These are phyloP conservation scores for Populus davidiana DNA, from an alignment of 345 rosid species.

Conservation along the genomic window DNA sequence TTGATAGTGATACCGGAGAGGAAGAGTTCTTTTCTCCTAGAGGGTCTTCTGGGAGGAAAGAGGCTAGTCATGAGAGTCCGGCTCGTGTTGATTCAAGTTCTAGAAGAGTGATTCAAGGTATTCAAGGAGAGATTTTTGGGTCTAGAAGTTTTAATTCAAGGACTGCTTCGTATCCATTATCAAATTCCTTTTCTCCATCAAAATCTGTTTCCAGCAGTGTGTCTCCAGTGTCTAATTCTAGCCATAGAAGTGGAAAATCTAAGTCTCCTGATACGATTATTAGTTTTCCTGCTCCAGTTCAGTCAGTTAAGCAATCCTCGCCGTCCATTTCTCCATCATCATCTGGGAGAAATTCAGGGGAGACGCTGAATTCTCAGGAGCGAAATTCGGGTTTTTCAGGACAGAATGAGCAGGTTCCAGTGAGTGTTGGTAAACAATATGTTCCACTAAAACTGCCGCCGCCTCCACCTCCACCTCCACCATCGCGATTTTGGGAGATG, in stretches of 20 bases:
- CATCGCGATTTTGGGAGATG: constrained; percentile 51
- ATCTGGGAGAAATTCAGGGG: constrained; percentile 8
- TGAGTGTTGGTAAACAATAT: constrained; percentile 13
- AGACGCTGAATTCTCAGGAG: constrained; percentile 7
- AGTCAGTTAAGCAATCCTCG: not conserved
- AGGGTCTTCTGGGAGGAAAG: constrained; percentile 68
- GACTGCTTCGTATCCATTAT: constrained; percentile 57
- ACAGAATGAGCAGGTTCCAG: constrained; percentile 19
- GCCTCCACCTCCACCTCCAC: constrained; percentile 69
- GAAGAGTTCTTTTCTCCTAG: constrained; percentile 90
- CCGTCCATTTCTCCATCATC: constrained; percentile 9
- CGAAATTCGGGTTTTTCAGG: constrained; percentile 15
- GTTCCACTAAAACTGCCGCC: constrained; percentile 56
- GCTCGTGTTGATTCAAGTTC: constrained; percentile 43
- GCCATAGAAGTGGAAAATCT: constrained; percentile 38
- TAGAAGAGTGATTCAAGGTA: constrained; percentile 33
- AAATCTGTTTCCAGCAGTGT: constrained; percentile 41
- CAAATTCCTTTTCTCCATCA: constrained; percentile 51
- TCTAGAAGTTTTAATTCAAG: constrained; percentile 56
- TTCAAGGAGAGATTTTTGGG: constrained; percentile 40
- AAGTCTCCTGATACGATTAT: constrained; percentile 43
- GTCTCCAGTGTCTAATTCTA: constrained; percentile 39
- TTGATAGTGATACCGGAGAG: constrained; percentile 46
- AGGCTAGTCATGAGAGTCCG: constrained; percentile 30
- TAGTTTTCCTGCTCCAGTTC: constrained; percentile 27